A percentile compares a stretch with the other conserved stretches of the same genome.
phyloP scores from a whole-genome alignment of 2,329 filamentous ascomycete genomes.

The Orbilia javanica region DNA sequence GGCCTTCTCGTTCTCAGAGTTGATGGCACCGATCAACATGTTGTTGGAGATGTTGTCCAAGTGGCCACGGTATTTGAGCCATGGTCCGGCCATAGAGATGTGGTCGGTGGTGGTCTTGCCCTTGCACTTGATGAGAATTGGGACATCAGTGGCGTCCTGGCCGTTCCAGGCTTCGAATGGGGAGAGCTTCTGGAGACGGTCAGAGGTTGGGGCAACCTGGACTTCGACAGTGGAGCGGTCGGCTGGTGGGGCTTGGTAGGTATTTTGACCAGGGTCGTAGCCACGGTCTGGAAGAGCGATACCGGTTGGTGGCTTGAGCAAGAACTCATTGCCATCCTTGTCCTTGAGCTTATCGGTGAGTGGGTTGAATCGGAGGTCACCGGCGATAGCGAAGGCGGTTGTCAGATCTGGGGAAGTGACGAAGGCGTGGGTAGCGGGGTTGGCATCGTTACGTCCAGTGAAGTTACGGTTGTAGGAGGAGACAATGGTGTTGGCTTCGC shows the following conservation, averaged over 20 bases:
- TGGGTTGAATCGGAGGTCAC: constrained; percentile 92
- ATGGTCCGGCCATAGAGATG: constrained; percentile 96
- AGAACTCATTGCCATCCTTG: constrained; percentile 96
- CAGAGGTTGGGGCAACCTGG: constrained; percentile 85
- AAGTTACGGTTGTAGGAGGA: constrained; percentile 99
- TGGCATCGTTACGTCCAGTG: constrained; percentile 96
- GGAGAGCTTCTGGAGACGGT: constrained; percentile 91
- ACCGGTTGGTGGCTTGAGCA: constrained; percentile 82
- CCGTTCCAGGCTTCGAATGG: constrained; percentile 92
- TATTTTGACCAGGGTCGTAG: constrained; percentile 91
- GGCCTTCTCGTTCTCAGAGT: constrained; percentile 93
- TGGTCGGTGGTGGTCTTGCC: constrained; percentile 98
- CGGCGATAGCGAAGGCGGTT: constrained; percentile 85
- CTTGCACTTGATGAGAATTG: constrained; percentile 94
- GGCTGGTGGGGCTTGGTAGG: constrained; percentile 92
- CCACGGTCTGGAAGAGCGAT: constrained; percentile 82
- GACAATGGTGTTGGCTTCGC: constrained; percentile 93
- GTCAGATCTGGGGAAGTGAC: constrained; percentile 91
- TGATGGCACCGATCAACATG: constrained; percentile 98
- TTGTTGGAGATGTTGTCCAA: constrained; percentile 99
- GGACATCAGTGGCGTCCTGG: constrained; percentile 85
- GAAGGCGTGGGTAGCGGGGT: constrained; percentile 93
- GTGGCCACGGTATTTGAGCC: constrained; percentile 98
- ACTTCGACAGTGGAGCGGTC: constrained; percentile 81
- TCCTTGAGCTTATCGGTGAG: constrained; percentile 91